phyloP scores from a whole-genome alignment of 2,329 filamentous ascomycete species.

The Colletotrichum sansevieriae region DNA sequence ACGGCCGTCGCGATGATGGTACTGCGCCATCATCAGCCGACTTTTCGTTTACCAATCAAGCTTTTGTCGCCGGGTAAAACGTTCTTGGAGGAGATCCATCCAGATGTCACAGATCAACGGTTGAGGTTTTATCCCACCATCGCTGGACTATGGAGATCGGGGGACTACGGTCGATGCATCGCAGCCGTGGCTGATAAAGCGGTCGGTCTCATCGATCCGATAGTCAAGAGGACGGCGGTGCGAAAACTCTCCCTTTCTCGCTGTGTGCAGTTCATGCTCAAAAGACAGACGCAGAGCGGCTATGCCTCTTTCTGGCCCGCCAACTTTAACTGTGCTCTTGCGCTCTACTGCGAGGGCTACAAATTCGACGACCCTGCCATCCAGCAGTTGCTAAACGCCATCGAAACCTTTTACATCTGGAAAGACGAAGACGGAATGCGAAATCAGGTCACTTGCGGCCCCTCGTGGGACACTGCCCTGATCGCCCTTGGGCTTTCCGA shows the following conservation, averaged over 20 bases:
- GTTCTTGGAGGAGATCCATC: conserved; percentile 12
- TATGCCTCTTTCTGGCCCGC: conserved; percentile 22
- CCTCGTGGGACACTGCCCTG: conserved; percentile 23
- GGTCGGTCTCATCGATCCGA: conserved; percentile 13
- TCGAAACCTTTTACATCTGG: conserved; percentile 16
- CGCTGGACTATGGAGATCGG: background rate
- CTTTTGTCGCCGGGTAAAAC: conserved; percentile 2
- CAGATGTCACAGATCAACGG: background rate
- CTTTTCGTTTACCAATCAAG: background rate
- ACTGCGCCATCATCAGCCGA: conserved; percentile 22
- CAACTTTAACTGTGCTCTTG: conserved; percentile 25
- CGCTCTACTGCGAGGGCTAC: conserved; percentile 17
- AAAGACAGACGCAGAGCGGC: conserved; percentile 11
- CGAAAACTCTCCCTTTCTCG: conserved; percentile 17
- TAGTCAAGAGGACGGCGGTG: conserved; percentile 10
- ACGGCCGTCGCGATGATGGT: conserved; percentile 23
- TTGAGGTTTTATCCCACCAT: conserved; percentile 1
- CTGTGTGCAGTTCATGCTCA: conserved; percentile 23
- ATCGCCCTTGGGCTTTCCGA: conserved; percentile 17
- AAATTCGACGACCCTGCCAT: conserved; percentile 14
- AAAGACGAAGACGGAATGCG: conserved; percentile 15
- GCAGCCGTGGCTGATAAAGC: conserved; percentile 28
- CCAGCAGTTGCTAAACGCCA: conserved; percentile 7
- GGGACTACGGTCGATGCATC: conserved; percentile 9
- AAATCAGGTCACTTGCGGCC: conserved; percentile 22